Percentiles rank a stretch among this genome's conserved stretches.
Conservation (phyloP, 305 asterid species). For the Solanum hybrid region DNA sequence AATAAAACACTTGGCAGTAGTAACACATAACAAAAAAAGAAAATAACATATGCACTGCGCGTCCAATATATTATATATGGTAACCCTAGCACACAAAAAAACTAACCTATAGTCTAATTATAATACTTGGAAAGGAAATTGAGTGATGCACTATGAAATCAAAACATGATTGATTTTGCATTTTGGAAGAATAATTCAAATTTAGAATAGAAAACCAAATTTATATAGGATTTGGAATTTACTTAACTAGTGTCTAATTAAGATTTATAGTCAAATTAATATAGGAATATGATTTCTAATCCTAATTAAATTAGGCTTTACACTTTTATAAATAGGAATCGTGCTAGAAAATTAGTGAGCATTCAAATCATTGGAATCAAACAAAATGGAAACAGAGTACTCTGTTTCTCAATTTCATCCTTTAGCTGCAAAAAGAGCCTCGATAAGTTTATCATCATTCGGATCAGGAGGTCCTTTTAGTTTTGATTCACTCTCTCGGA, state of each 20-base stretch:
- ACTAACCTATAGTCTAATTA: not conserved
- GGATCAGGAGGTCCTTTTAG: not conserved
- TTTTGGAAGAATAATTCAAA: not conserved
- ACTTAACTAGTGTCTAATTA: not conserved
- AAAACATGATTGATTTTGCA: not conserved
- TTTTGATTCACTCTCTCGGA: not conserved
- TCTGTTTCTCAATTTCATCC: not conserved
- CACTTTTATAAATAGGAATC: not conserved
- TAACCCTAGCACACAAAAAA: not conserved
- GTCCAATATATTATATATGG: not conserved
- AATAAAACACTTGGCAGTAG: not conserved
- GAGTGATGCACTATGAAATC: not conserved
- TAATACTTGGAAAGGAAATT: not conserved
- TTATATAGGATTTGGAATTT: not conserved
- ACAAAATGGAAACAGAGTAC: not conserved
- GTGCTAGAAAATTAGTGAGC: not conserved
- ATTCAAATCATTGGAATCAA: conserved; percentile 22
- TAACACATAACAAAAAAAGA: not conserved
- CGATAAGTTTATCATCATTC: not conserved
- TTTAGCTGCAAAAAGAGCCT: not conserved
- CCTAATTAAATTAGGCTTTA: not conserved
- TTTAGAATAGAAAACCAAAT: not conserved
- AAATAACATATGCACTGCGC: not conserved
- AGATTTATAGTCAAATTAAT: not conserved
- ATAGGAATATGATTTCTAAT: not conserved